Conservation (phyloP, 2,329 filamentous ascomycete species). For the Berkeleyomyces rouxiae region DNA sequence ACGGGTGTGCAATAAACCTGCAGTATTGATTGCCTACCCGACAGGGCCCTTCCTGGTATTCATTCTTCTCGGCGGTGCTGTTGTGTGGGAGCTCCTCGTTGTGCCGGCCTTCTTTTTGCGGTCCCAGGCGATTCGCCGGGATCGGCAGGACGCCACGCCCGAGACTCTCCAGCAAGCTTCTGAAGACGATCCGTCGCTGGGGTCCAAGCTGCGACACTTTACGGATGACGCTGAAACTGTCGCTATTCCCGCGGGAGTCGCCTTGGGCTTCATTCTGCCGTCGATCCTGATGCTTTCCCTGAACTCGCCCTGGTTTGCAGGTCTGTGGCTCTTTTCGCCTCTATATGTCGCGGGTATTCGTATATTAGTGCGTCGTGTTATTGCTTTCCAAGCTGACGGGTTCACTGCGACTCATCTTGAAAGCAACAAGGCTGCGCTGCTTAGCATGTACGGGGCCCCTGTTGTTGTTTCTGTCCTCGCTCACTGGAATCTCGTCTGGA, state of each 20-base stretch:
- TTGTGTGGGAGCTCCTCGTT: constrained; percentile 36
- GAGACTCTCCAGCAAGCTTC: constrained; percentile 16
- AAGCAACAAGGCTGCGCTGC: constrained; percentile 23
- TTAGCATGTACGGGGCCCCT: constrained; percentile 30
- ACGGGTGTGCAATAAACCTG: constrained; percentile 25
- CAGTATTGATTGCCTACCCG: constrained; percentile 23
- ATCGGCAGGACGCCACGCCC: constrained; percentile 16
- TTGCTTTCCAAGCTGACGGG: constrained; percentile 15
- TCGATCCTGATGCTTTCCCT: constrained; percentile 30
- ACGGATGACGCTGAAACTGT: constrained; percentile 33
- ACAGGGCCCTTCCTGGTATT: constrained; percentile 31
- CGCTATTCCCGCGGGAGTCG: constrained; percentile 35
- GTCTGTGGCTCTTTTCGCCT: constrained; percentile 36
- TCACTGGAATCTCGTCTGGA: constrained; percentile 28
- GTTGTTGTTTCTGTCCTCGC: constrained; percentile 27
- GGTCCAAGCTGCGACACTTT: constrained; percentile 23
- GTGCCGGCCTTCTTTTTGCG: constrained; percentile 32
- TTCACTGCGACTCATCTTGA: constrained; percentile 24
- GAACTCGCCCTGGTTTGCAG: constrained; percentile 23
- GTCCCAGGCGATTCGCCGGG: constrained; percentile 22
- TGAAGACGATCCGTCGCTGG: constrained; percentile 19
- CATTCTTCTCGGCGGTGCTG: constrained; percentile 31
- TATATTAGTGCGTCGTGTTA: constrained; percentile 20
- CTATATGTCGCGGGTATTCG: constrained; percentile 31
- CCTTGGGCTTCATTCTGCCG: constrained; percentile 31